These are phyloP conservation scores for Carex littledalei DNA, from an alignment of 176 grass and related monocot genomes.

Conservation along the genomic window DNA sequence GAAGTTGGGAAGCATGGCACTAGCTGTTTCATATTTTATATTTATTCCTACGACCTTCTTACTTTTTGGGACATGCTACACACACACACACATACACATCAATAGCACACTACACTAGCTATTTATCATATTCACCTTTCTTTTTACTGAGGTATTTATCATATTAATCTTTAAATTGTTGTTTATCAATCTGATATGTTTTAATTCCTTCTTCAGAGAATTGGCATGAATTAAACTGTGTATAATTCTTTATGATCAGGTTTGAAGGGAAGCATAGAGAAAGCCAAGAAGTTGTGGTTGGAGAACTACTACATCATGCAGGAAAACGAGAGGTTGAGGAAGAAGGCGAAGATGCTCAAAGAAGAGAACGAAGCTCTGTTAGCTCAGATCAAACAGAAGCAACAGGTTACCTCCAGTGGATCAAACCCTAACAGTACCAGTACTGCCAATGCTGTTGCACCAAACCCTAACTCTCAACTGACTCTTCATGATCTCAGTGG, in stretches of 20 bases:
- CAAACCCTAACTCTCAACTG: not conserved
- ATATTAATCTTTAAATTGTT: too few relatives aligned
- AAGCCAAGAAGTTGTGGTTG: constrained; percentile 61
- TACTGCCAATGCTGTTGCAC: not conserved
- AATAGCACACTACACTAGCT: not conserved
- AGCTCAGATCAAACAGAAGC: constrained; percentile 50
- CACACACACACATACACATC: not conserved
- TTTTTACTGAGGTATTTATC: too few relatives aligned
- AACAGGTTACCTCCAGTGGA: not conserved
- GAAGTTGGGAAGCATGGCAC: too few relatives aligned
- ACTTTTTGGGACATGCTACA: too few relatives aligned
- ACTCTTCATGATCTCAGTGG: too few relatives aligned
- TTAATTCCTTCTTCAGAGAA: not conserved
- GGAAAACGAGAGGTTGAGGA: constrained; percentile 83
- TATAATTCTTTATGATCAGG: not conserved
- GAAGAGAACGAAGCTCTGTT: constrained; percentile 73
- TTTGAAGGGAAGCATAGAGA: constrained; percentile 44
- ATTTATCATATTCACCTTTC: too few relatives aligned
- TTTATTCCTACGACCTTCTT: too few relatives aligned
- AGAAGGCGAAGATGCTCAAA: constrained; percentile 73
- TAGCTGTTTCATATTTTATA: too few relatives aligned
- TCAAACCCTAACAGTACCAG: not conserved
- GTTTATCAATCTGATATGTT: too few relatives aligned
- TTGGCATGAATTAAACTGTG: not conserved
- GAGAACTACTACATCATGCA: constrained; percentile 85